Evolutionary conservation across 1,139 yeast species (phyloP), one percentile per base, ranked within the genome.

Genomic region (Debaryomyces sp.): DNA sequence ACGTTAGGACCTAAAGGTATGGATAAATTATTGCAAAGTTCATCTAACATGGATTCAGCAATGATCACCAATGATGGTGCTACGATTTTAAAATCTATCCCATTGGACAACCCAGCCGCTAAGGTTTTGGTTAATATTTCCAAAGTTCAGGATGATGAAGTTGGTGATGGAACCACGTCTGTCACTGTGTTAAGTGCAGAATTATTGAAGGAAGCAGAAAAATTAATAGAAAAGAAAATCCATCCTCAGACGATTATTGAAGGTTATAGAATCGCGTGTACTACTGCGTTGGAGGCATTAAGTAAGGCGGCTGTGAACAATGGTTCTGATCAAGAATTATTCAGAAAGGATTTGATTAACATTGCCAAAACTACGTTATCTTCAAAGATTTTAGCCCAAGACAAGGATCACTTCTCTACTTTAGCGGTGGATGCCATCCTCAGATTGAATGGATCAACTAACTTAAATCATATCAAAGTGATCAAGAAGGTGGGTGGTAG

Each of bases 141-240:
- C 47, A 94, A 94, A 69, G 98, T 94, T 34, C 99, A 94, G 75
- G 99, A 94, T 64, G 97, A 94, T 66, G 98, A 94, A 68, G 96
- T 94, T 61, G 99, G 99, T 48, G 99, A 94, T 68, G 99, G 99
- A 56, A 94, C 99, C 41, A 94, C 99, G 0, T 89, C 97, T n/a
- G 99, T 94, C 30, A 91, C 98, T 0, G 97, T 94, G 12, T 75
- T 94, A 50, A 83, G 95, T 46, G 94, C 97, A 12, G 99, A 94
- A 70, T 78, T 94, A 53, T 78, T 94, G 58, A 84, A 96, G 65
- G 98, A 95, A 71, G 98, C 99, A 30, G 99, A 95, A 71, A 86
- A 86, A 66, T 81, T 94, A 56, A 87, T 94, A 49, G 97, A 91
- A 56, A 89, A 87, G 66, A 92, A 88, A 67, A 94, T 94, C 53